A percentile compares a stretch with the other conserved stretches of the same genome.
phyloP scores from a whole-genome alignment of 2,329 filamentous ascomycete species.

The Fusarium lyarnte region DNA sequence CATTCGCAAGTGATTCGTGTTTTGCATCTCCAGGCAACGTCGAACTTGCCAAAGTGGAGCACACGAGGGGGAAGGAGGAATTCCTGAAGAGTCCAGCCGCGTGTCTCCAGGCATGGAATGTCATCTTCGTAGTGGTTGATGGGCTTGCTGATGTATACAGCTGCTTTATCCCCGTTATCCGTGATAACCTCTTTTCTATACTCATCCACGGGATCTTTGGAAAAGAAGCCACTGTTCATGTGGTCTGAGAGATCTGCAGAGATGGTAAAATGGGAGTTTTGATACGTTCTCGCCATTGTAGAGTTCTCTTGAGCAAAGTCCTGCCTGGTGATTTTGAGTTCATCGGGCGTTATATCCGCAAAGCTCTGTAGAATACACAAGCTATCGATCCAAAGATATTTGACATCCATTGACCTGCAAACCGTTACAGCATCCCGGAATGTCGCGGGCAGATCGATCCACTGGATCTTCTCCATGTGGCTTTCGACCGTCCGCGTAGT shows the following conservation, averaged over 20 bases:
- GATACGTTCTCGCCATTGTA: neutral
- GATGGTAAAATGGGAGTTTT: neutral
- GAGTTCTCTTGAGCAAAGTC: neutral
- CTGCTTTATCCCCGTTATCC: neutral
- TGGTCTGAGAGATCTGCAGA: neutral
- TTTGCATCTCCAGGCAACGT: neutral
- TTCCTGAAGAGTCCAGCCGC: neutral
- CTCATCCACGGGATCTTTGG: neutral
- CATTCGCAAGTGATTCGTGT: neutral
- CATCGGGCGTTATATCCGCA: neutral
- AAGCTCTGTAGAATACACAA: neutral
- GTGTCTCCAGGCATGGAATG: neutral
- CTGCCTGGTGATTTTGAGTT: neutral
- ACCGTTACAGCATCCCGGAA: neutral
- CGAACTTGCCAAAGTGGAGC: neutral
- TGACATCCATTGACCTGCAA: neutral
- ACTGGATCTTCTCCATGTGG: neutral
- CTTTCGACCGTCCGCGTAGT: neutral
- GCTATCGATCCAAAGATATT: neutral
- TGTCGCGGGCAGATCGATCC: neutral
- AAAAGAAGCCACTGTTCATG: slow-evolving; percentile 1
- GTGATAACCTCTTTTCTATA: accelerated
- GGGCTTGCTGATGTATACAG: neutral
- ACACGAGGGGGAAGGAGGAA: neutral
- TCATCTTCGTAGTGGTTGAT: neutral